phyloP scores from a whole-genome alignment of 441 rosid genomes.

The Populus tomentosa region DNA sequence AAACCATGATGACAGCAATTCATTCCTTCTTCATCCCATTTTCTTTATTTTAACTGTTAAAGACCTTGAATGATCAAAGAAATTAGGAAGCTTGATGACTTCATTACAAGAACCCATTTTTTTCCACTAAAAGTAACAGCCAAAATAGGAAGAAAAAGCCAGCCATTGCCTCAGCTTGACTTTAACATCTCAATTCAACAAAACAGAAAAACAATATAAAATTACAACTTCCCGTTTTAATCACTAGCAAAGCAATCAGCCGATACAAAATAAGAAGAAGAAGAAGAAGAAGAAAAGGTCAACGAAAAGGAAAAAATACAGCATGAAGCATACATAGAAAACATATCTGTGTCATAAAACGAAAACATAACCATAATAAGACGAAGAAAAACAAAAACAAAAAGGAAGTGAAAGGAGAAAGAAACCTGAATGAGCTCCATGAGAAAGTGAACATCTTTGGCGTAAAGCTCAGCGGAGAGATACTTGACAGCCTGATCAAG shows the following conservation, averaged over 20 bases:
- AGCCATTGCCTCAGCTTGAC: background rate
- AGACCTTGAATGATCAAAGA: background rate
- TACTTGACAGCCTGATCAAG: too few species aligned
- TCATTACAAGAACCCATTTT: background rate
- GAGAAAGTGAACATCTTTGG: too few species aligned
- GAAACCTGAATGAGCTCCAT: conserved; percentile 48
- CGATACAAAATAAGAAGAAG: background rate
- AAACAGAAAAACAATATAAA: too few species aligned
- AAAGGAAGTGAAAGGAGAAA: background rate
- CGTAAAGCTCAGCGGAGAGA: too few species aligned
- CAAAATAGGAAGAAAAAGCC: background rate
- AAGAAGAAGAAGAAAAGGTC: background rate
- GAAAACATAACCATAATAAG: background rate
- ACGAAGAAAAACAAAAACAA: background rate
- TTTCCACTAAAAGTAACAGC: background rate
- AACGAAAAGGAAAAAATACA: background rate
- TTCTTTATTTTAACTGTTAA: background rate
- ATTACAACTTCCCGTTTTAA: too few species aligned
- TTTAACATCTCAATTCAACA: too few species aligned
- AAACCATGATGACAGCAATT: background rate
- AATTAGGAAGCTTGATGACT: background rate
- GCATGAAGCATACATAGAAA: background rate
- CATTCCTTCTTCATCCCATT: background rate
- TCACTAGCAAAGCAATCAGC: background rate
- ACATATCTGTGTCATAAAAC: background rate